A percentile compares a stretch with the other conserved stretches of the same genome.
phyloP scores from a whole-genome alignment of 768 basidiomycete species.

The Heimioporus sp. region DNA sequence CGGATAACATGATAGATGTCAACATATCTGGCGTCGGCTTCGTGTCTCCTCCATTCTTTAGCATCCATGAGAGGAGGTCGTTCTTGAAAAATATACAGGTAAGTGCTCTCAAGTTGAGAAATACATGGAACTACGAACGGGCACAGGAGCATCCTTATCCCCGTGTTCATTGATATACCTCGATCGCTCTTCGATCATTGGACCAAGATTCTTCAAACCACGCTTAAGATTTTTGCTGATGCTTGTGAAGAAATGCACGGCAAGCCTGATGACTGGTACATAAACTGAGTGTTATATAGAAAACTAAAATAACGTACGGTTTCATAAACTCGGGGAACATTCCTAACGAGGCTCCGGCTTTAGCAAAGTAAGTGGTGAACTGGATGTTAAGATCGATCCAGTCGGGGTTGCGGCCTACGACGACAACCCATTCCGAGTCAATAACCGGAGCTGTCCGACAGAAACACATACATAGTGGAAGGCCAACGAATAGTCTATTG shows the following conservation, averaged over 20 bases:
- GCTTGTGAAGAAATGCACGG: constrained; percentile 11
- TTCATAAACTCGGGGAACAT: constrained; percentile 33
- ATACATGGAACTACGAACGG: not conserved
- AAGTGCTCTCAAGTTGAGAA: not conserved
- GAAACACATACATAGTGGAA: constrained; percentile 40
- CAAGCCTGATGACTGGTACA: constrained; percentile 9
- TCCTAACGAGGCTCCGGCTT: constrained; percentile 16
- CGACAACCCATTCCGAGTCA: not conserved
- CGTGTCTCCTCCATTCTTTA: constrained; percentile 21
- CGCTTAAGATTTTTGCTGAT: not conserved
- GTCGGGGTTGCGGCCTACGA: constrained; percentile 2
- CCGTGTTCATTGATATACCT: not conserved
- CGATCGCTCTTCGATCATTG: constrained; percentile 29
- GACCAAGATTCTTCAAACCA: constrained; percentile 16
- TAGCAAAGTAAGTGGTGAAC: constrained; percentile 26
- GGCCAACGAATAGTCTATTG: constrained; percentile 48
- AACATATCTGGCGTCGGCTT: constrained; percentile 22
- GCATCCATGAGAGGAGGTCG: constrained; percentile 34
- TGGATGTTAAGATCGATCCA: constrained; percentile 22
- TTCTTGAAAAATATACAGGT: constrained; percentile 16
- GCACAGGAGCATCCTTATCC: not conserved
- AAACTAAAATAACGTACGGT: constrained; percentile 18
- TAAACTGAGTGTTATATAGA: too few species aligned
- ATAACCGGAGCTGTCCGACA: too few species aligned
- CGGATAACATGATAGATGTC: constrained; percentile 5